Conservation (phyloP, 2,329 filamentous ascomycete genomes). For the Lithohypha guttulata region DNA sequence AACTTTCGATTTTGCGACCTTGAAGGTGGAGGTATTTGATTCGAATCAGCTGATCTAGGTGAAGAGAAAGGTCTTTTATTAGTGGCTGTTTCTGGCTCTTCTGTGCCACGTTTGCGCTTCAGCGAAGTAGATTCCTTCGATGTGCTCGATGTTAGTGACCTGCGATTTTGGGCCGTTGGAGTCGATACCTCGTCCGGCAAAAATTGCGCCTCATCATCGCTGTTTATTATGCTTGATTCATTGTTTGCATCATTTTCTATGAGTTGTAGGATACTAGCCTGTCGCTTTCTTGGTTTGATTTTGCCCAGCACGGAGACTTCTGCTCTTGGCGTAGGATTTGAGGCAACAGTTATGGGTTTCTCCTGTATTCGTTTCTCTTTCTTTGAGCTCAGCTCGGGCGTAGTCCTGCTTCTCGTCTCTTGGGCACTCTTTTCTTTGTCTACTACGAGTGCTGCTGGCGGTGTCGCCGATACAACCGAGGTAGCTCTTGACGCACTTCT, state of each 20-base stretch:
- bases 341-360: not conserved
- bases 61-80: not conserved
- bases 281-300: constrained; percentile 19
- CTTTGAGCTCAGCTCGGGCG: constrained; percentile 3
- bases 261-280: constrained; percentile 20
- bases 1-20: constrained; percentile 1
- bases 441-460: not conserved
- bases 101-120: constrained; percentile 18
- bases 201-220: constrained; percentile 18
- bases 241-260: constrained; percentile 14
- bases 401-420: constrained; percentile 1
- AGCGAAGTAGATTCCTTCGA: constrained; percentile 5
- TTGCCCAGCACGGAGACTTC: constrained; percentile 19
- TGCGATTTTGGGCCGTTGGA: constrained; percentile 6
- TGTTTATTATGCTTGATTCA: constrained; percentile 18
- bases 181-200: constrained; percentile 20
- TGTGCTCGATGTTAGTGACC: not conserved
- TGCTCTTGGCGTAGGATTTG: constrained; percentile 13
- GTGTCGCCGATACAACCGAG: constrained; percentile 2
- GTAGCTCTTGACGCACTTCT: constrained; percentile 8
- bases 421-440: not conserved
- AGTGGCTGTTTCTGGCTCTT: constrained; percentile 2
- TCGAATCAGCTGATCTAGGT: constrained; percentile 1
- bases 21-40: constrained; percentile 5
- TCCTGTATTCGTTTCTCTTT: constrained; percentile 7